phyloP scores from a whole-genome alignment of 352 stramenopile genomes.

The Phytopythium cucurbitacearum region DNA sequence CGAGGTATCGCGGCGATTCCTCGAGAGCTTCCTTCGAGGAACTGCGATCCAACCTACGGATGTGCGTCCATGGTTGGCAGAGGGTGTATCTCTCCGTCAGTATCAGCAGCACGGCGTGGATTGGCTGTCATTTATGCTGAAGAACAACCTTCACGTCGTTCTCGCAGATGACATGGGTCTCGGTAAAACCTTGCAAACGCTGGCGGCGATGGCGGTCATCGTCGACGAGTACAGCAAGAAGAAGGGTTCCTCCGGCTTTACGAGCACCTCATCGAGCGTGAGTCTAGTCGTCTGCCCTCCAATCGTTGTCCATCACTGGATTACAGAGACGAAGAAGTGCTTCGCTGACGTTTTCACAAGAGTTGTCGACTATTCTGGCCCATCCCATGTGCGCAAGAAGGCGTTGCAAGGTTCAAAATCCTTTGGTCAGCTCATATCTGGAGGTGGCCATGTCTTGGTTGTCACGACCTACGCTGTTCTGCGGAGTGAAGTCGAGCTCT shows the following conservation, averaged over 20 bases:
- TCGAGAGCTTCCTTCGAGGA: conserved; percentile 55
- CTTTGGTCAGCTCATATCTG: too few species aligned
- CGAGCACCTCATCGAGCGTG: background rate
- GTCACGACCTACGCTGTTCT: conserved; percentile 88
- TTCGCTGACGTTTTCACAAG: conserved; percentile 58
- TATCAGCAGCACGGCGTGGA: conserved; percentile 82
- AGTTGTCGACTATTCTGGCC: conserved; percentile 78
- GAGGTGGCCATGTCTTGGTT: conserved; percentile 21
- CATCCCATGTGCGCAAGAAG: conserved; percentile 35
- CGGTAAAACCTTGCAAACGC: conserved; percentile 94
- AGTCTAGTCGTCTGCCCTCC: conserved; percentile 93
- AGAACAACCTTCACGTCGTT: conserved; percentile 74
- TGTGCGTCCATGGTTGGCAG: conserved; percentile 23
- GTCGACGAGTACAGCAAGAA: conserved; percentile 9
- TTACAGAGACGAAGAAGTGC: conserved; percentile 86
- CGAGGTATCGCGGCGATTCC: conserved; percentile 55
- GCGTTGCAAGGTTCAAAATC: conserved; percentile 8
- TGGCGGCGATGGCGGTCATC: conserved; percentile 85
- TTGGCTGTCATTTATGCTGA: conserved; percentile 68
- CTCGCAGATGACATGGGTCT: conserved; percentile 89
- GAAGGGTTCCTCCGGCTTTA: background rate
- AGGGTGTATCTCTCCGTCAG: conserved; percentile 30
- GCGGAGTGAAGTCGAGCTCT: conserved; percentile 60
- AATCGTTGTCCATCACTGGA: conserved; percentile 94
- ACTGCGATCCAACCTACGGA: conserved; percentile 45